These are phyloP conservation scores for Phaseolus lunatus DNA, from an alignment of 306 rosid genomes.

Conservation along the genomic window DNA sequence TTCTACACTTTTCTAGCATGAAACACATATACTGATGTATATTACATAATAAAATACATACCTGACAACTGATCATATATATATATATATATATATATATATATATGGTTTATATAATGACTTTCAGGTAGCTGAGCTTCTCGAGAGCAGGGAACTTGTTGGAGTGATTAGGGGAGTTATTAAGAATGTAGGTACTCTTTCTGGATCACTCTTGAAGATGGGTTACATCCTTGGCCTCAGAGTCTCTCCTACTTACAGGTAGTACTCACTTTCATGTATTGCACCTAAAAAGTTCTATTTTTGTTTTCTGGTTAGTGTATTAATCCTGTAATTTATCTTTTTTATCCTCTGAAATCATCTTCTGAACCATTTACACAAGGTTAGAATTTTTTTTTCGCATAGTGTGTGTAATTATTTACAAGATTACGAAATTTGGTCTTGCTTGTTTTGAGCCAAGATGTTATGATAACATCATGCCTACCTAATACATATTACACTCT, in stretches of 20 bases:
- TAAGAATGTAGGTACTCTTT: conserved; percentile 14
- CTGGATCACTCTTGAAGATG: conserved; percentile 30
- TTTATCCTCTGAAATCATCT: neutral
- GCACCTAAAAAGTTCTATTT: neutral
- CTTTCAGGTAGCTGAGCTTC: conserved; percentile 24
- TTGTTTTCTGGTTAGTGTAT: neutral
- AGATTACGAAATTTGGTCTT: too few relatives aligned
- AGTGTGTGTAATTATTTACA: too few relatives aligned
- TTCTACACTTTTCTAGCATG: neutral
- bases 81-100: too few relatives aligned
- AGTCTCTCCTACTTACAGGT: conserved; percentile 28
- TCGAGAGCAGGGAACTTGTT: conserved; percentile 11
- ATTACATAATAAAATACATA: neutral
- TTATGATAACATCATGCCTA: too few relatives aligned
- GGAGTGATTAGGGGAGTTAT: conserved; percentile 15
- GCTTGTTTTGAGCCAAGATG: too few relatives aligned
- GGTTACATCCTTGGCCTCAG: conserved; percentile 34
- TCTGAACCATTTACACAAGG: neutral
- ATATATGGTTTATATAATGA: neutral
- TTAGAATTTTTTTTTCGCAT: too few relatives aligned
- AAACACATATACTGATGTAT: neutral
- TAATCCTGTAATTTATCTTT: neutral
- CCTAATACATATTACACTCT: too few relatives aligned
- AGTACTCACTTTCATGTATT: conserved; percentile 11
- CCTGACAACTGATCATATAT: neutral